These are phyloP conservation scores for Serpula lacrymans DNA, from an alignment of 768 basidiomycete genomes.

Conservation along the genomic window DNA sequence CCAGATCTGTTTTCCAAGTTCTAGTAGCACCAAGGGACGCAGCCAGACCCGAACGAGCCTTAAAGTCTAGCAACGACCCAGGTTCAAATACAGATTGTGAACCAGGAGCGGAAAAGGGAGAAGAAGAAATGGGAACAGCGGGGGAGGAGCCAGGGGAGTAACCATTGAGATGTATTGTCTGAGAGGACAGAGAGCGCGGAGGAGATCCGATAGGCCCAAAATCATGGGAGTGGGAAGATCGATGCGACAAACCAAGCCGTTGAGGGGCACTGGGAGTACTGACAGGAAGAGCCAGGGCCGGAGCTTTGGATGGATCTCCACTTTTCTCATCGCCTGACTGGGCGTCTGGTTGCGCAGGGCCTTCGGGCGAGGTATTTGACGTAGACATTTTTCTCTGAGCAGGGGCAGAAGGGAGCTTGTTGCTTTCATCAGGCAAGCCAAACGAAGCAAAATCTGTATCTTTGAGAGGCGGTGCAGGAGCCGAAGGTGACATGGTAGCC, in stretches of 20 bases:
- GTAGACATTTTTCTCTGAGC: conserved; percentile 27
- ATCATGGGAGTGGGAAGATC: conserved; percentile 42
- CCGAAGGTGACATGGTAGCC: conserved; percentile 70
- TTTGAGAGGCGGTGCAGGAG: conserved; percentile 73
- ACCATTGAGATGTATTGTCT: conserved; percentile 32
- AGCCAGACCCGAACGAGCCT: conserved; percentile 49
- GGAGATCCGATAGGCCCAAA: conserved; percentile 86
- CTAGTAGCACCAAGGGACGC: conserved; percentile 52
- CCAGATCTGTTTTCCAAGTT: conserved; percentile 26
- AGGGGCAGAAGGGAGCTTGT: conserved; percentile 44
- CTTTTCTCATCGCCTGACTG: conserved; percentile 11
- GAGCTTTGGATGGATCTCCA: conserved; percentile 20
- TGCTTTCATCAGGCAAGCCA: conserved; percentile 58
- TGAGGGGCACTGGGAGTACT: conserved; percentile 50
- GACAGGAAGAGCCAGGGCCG: conserved; percentile 51
- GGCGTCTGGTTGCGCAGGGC: conserved; percentile 10
- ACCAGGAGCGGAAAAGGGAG: conserved; percentile 78
- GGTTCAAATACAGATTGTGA: conserved; percentile 48
- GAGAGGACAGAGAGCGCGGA: conserved; percentile 44
- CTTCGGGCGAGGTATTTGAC: conserved; percentile 5
- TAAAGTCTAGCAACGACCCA: conserved; percentile 27
- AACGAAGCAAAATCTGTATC: conserved; percentile 75
- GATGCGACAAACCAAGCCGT: conserved; percentile 34
- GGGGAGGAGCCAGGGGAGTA: conserved; percentile 65
- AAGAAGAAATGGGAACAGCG: conserved; percentile 43